Percentiles rank a stretch among this genome's conserved stretches.
Evolutionary conservation across 345 rosid species (phyloP).

Genomic region (Gossypium thurberi): DNA sequence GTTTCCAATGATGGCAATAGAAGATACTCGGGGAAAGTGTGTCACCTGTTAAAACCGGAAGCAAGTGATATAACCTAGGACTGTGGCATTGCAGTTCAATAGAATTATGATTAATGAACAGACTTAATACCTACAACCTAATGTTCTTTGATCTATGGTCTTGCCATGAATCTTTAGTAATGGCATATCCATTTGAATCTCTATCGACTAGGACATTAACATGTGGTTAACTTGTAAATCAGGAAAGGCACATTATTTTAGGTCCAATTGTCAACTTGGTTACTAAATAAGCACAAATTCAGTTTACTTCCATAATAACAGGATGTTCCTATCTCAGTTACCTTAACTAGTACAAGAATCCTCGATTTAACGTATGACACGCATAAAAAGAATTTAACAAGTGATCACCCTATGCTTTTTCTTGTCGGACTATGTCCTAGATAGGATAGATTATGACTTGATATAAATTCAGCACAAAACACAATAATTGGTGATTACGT

Average conservation of each 20-base stretch:
- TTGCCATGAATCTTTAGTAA: background rate
- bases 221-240: background rate
- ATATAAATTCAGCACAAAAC: background rate
- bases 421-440: background rate
- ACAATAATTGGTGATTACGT: background rate
- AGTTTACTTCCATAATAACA: too few relatives aligned
- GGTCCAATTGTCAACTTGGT: background rate
- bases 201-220: background rate
- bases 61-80: background rate
- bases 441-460: background rate
- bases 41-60: background rate
- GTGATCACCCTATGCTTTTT: background rate
- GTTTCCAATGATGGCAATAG: background rate
- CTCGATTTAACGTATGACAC: background rate
- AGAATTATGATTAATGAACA: background rate
- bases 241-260: background rate
- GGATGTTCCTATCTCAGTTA: background rate
- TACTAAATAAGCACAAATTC: background rate
- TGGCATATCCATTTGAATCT: background rate
- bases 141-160: background rate
- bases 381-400: background rate
- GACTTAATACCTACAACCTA: background rate
- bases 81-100: background rate
- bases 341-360: background rate
- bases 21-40: too few relatives aligned